Evolutionary conservation across 495 filamentous ascomycete genomes (phyloP), one percentile per base, ranked within the genome.

Genomic region (Penicillium manginii): DNA sequence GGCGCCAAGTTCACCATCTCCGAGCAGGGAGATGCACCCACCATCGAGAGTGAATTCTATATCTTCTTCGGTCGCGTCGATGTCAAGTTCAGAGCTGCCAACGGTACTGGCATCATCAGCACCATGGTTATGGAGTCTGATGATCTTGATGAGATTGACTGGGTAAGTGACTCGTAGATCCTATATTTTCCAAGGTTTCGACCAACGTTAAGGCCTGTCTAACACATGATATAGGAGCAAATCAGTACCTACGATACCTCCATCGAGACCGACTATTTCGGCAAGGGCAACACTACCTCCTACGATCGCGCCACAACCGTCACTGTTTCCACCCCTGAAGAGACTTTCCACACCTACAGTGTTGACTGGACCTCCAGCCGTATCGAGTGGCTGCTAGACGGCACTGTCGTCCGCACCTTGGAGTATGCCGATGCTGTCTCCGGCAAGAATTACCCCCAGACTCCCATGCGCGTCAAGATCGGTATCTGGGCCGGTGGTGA

Each of bases 121-220:
- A 91, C 87, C 7, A 81, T 90, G 49, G 90, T 98, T 6, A 72
- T 98, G 46, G 86, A 93, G 68, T 97, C 93, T 10, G 92, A 96
- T 69, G 85, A 86, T 60, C 83, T 97, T 12, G 94, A 98, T 72
- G 94, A 98, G 77, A 91, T 98, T 65, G 94, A 98, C 76, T 93
- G 91, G 84, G 86, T 92, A 73, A 86, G 89, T 52, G 17, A 8
- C 11, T 5, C 15, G 5, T 6, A 7, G 7, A 57, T 10, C 26
- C 15, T 4, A 51, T 8, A 1, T 4, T 21, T 57, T 18, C 12
- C 32, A 10, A 37, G n/a, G n/a, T n/a, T n/a, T n/a, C n/a, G n/a
- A n/a, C n/a, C n/a, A n/a, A n/a, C n/a, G n/a, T n/a, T n/a, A n/a
- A n/a, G n/a, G n/a, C n/a, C n/a, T 10, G 21, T 15, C 37, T 32